These are phyloP conservation scores for Neurospora sublineolata DNA, from an alignment of 495 filamentous ascomycete species.

Conservation along the genomic window DNA sequence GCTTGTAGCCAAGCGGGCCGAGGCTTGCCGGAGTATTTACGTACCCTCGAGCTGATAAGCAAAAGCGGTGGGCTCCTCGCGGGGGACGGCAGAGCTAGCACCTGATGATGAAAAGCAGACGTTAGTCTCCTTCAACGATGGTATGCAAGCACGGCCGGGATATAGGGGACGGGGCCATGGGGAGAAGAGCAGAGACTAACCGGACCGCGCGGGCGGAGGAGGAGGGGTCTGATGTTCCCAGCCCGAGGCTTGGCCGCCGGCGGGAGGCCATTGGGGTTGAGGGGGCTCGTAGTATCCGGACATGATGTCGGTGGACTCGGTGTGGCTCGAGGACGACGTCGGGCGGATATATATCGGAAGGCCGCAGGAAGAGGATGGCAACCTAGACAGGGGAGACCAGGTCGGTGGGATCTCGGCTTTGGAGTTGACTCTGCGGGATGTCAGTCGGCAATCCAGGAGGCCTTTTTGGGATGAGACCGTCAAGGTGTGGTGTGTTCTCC, in stretches of 20 bases:
- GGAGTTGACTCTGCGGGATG: constrained; percentile 6
- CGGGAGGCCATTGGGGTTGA: constrained; percentile 62
- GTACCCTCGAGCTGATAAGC: constrained; percentile 85
- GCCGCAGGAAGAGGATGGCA: constrained; percentile 15
- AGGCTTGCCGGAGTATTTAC: constrained; percentile 21
- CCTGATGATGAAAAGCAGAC: constrained; percentile 33
- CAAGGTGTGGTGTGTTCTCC: neutral
- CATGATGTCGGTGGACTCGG: constrained; percentile 41
- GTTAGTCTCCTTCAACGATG: constrained; percentile 26
- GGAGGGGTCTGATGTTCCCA: constrained; percentile 77
- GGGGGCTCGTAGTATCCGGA: constrained; percentile 79
- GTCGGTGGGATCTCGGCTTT: constrained; percentile 9
- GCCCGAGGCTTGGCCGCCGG: constrained; percentile 43
- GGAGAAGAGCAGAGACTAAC: constrained; percentile 31
- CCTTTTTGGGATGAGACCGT: neutral
- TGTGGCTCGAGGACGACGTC: constrained; percentile 4
- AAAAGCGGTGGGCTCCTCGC: constrained; percentile 72
- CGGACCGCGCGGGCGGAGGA: constrained; percentile 77
- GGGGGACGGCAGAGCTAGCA: constrained; percentile 64
- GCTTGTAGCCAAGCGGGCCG: neutral
- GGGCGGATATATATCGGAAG: constrained; percentile 21
- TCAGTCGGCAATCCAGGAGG: constrained; percentile 7
- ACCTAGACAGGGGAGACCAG: neutral
- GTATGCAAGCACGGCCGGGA: constrained; percentile 3
- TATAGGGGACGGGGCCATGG: neutral